These are phyloP conservation scores for Luffa acutangula DNA, from an alignment of 306 rosid species.

Conservation along the genomic window DNA sequence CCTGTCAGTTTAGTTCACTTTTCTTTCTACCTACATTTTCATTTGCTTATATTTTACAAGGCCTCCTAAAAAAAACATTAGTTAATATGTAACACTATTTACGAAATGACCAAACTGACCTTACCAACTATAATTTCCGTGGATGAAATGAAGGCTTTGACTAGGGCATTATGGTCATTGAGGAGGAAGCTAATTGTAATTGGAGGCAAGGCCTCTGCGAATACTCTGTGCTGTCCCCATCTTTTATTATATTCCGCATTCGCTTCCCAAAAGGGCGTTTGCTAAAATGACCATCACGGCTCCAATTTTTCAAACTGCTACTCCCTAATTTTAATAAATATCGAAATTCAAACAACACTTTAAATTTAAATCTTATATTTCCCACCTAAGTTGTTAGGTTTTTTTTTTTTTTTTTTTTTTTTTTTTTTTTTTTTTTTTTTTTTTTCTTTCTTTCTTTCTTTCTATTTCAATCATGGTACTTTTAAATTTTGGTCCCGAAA, in stretches of 20 bases:
- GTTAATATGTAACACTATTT: background rate
- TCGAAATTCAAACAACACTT: background rate
- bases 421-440: too few species aligned
- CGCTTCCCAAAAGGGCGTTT: background rate
- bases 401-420: too few species aligned
- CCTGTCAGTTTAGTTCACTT: background rate
- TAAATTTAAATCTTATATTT: background rate
- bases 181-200: background rate
- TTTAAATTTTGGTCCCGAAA: background rate
- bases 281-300: slow-evolving; percentile 1
- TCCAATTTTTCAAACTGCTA: background rate
- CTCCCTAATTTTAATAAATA: background rate
- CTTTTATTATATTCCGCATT: background rate
- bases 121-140: background rate
- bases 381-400: too few species aligned
- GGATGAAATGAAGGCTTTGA: background rate
- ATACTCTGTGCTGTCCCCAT: background rate
- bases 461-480: background rate
- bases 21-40: background rate
- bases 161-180: background rate
- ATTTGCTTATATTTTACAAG: background rate
- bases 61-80: background rate
- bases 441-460: too few species aligned
- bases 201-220: background rate
- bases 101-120: background rate